Conservation (phyloP, 2,329 filamentous ascomycete species). For the Fusarium poae region DNA sequence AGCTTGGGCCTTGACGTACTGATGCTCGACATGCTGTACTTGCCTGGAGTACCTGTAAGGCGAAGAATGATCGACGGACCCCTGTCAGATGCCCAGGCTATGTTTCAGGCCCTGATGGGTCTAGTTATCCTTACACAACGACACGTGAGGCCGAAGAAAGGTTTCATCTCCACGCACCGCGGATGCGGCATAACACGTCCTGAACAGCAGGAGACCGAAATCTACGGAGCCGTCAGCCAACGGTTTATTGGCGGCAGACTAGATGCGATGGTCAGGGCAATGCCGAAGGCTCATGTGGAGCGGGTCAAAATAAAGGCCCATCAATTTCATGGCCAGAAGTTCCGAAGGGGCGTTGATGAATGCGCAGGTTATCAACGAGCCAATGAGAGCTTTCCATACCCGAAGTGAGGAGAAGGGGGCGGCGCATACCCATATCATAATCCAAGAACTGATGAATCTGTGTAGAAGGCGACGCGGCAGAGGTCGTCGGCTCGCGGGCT, state of each 20-base stretch:
- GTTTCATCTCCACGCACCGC: slow-evolving; percentile 48
- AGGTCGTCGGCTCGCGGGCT: slow-evolving; percentile 31
- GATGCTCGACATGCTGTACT: slow-evolving; percentile 27
- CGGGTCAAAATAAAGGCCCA: slow-evolving; percentile 34
- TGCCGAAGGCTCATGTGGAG: slow-evolving; percentile 37
- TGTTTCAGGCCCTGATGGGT: slow-evolving; percentile 46
- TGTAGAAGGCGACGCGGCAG: slow-evolving; percentile 35
- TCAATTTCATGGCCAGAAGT: slow-evolving; percentile 41
- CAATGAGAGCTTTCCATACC: slow-evolving; percentile 50
- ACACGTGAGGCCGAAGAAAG: slow-evolving; percentile 48
- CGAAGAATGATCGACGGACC: slow-evolving; percentile 39
- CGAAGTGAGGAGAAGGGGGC: slow-evolving; percentile 48
- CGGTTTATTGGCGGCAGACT: slow-evolving; percentile 27
- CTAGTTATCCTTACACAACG: slow-evolving; percentile 42
- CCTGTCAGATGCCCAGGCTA: slow-evolving; percentile 42
- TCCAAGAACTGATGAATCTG: slow-evolving; percentile 33
- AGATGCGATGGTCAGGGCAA: slow-evolving; percentile 32
- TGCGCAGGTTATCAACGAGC: slow-evolving; percentile 40
- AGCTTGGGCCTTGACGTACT: slow-evolving; percentile 36
- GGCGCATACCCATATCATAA: slow-evolving; percentile 32
- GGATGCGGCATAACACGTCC: slow-evolving; percentile 46
- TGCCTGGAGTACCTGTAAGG: slow-evolving; percentile 28
- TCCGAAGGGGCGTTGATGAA: slow-evolving; percentile 39
- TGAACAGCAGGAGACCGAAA: slow-evolving; percentile 33
- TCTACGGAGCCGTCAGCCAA: slow-evolving; percentile 34